phyloP scores from a whole-genome alignment of 352 stramenopile species.

The Elongisporangium senticosum region DNA sequence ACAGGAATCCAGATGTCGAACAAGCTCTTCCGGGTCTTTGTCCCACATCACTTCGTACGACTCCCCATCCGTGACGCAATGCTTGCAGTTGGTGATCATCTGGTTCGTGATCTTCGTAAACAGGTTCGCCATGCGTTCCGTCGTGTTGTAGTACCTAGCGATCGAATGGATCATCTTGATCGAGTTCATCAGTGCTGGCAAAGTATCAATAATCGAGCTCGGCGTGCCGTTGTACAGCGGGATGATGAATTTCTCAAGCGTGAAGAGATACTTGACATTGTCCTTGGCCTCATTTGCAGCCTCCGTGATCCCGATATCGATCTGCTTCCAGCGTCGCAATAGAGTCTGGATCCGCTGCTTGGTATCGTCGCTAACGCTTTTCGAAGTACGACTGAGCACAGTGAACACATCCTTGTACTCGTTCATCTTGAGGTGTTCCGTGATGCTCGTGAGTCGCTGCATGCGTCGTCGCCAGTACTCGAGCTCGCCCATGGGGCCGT shows the following conservation, averaged over 20 bases:
- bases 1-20: conserved; percentile 93
- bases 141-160: conserved; percentile 98
- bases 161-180: conserved; percentile 99
- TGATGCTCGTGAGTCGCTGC: conserved; percentile 98
- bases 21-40: conserved; percentile 93
- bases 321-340: conserved; percentile 96
- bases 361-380: conserved; percentile 81
- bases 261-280: conserved; percentile 99
- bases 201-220: conserved; percentile 97
- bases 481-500: conserved; percentile 95
- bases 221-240: conserved; percentile 90
- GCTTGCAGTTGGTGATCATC: conserved; percentile 98
- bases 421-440: conserved; percentile 96
- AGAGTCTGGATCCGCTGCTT: conserved; percentile 93
- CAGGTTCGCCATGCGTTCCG: conserved; percentile 94
- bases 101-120: conserved; percentile 98
- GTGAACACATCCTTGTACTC: conserved; percentile 94
- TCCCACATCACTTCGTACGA: conserved; percentile 91
- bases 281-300: conserved; percentile 98
- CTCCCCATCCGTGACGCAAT: conserved; percentile 87
- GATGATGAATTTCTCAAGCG: conserved; percentile 95
- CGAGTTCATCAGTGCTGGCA: conserved; percentile 97
- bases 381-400: conserved; percentile 83
- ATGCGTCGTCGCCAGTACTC: conserved; percentile 96
- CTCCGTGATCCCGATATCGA: conserved; percentile 98